Evolutionary conservation across 208 protist species (phyloP).

Genomic region (Porcisia hertigi): DNA sequence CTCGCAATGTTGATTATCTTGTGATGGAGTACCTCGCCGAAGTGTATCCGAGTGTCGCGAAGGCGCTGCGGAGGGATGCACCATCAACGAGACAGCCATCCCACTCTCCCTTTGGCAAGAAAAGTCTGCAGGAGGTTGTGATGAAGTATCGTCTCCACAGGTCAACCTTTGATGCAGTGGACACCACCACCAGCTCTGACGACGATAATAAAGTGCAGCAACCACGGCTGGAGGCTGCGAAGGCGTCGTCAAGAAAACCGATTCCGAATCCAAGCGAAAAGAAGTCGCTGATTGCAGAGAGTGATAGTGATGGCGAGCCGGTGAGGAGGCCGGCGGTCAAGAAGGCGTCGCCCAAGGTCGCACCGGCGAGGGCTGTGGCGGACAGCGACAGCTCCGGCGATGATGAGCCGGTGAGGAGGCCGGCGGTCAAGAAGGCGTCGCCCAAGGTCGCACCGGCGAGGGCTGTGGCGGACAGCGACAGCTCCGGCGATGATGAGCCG

Average conservation of each 20-base stretch:
- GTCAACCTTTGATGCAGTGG: slow-evolving; percentile 16
- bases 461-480: slow-evolving; percentile 32
- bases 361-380: slow-evolving; percentile 34
- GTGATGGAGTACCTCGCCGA: slow-evolving; percentile 56
- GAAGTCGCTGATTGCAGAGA: slow-evolving; percentile 53
- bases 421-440: slow-evolving; percentile 30
- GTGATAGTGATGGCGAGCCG: slow-evolving; percentile 60
- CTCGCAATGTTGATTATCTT: slow-evolving; percentile 46
- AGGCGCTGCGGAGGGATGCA: slow-evolving; percentile 37
- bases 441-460: slow-evolving; percentile 34
- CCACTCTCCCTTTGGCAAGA: slow-evolving; percentile 23
- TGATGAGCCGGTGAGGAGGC: slow-evolving; percentile 53
- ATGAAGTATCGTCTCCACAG: slow-evolving; percentile 30
- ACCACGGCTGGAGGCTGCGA: slow-evolving; percentile 1
- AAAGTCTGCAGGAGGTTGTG: slow-evolving; percentile 21
- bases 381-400: slow-evolving; percentile 39
- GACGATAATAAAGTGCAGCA: slow-evolving; percentile 40
- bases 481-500: slow-evolving; percentile 49
- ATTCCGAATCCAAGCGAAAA: slow-evolving; percentile 46
- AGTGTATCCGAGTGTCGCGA: slow-evolving; percentile 38
- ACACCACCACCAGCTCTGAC: slow-evolving; percentile 44
- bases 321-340: slow-evolving; percentile 37
- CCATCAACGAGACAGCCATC: slow-evolving; percentile 8
- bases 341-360: slow-evolving; percentile 35
- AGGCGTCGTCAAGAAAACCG: slow-evolving; percentile 25